Conservation (phyloP, 108 stramenopile genomes). For the Thalassiosira profunda region DNA sequence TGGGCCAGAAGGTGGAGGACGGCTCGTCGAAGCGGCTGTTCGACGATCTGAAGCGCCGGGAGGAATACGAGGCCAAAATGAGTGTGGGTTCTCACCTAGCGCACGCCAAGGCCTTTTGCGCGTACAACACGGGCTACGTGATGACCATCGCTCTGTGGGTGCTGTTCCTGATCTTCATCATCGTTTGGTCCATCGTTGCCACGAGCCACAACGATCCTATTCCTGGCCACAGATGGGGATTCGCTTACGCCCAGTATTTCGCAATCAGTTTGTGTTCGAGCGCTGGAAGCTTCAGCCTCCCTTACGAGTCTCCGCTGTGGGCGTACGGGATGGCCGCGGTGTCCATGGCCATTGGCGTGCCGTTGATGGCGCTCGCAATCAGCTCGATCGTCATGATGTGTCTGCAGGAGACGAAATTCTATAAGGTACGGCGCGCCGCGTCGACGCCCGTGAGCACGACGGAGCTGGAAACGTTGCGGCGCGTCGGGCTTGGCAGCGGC, state of each 20-base stretch:
- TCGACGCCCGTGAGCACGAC: slow-evolving; percentile 19
- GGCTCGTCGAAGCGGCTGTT: slow-evolving; percentile 26
- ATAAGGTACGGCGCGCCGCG: slow-evolving; percentile 27
- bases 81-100: too few species aligned
- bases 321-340: slow-evolving; percentile 31
- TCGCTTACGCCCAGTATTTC: slow-evolving; percentile 38
- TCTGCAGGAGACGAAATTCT: slow-evolving; percentile 27
- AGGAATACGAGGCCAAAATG: slow-evolving; percentile 44
- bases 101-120: slow-evolving; percentile 17
- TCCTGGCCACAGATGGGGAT: slow-evolving; percentile 6
- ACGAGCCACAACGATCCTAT: neutral
- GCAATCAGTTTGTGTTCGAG: slow-evolving; percentile 30
- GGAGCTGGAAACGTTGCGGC: slow-evolving; percentile 21
- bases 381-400: slow-evolving; percentile 36
- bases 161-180: slow-evolving; percentile 27
- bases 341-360: slow-evolving; percentile 41
- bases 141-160: slow-evolving; percentile 19
- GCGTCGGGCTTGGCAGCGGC: slow-evolving; percentile 12
- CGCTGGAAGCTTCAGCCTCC: slow-evolving; percentile 27
- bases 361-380: slow-evolving; percentile 39
- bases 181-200: slow-evolving; percentile 28
- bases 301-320: neutral
- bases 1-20: slow-evolving; percentile 29
- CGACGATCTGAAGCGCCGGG: slow-evolving; percentile 27
- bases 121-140: slow-evolving; percentile 33